Conservation (phyloP, 257 asterid genomes). For the Echium plantagineum region DNA sequence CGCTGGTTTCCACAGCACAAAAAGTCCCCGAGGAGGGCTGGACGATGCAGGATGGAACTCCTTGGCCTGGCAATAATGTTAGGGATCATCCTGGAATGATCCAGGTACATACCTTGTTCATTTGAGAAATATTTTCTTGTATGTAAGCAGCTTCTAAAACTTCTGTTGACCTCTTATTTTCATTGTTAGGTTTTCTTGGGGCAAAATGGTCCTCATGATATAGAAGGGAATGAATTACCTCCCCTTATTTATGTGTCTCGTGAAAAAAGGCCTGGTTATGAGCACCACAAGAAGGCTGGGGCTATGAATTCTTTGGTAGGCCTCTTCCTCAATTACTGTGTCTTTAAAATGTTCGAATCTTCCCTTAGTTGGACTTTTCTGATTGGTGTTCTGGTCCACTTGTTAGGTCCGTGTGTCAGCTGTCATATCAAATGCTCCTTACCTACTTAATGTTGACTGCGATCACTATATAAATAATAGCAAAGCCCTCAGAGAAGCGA, state of each 20-base stretch:
- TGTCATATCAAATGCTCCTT: constrained; percentile 91
- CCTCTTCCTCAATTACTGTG: not conserved
- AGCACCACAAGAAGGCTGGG: constrained; percentile 95
- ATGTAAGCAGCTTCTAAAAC: not conserved
- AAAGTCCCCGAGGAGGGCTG: constrained; percentile 98
- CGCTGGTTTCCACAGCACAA: constrained; percentile 73
- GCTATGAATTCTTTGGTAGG: constrained; percentile 82
- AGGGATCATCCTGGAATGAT: constrained; percentile 99
- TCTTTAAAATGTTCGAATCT: not conserved
- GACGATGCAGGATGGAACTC: constrained; percentile 99
- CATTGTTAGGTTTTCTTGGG: constrained; percentile 76
- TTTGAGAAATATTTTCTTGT: not conserved
- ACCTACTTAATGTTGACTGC: constrained; percentile 88
- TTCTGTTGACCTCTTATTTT: constrained; percentile 5
- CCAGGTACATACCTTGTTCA: constrained; percentile 40
- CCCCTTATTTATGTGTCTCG: constrained; percentile 93
- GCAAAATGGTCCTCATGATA: constrained; percentile 68
- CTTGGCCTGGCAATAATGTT: constrained; percentile 94
- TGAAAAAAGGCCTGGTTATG: constrained; percentile 94
- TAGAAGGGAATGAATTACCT: constrained; percentile 83
- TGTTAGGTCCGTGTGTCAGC: constrained; percentile 78
- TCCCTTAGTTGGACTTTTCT: not conserved
- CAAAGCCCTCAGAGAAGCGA: constrained; percentile 90
- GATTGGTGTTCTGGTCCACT: not conserved
- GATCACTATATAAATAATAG: constrained; percentile 96